phyloP scores from a whole-genome alignment of 139 green algal species.

The Micractinium sp. region DNA sequence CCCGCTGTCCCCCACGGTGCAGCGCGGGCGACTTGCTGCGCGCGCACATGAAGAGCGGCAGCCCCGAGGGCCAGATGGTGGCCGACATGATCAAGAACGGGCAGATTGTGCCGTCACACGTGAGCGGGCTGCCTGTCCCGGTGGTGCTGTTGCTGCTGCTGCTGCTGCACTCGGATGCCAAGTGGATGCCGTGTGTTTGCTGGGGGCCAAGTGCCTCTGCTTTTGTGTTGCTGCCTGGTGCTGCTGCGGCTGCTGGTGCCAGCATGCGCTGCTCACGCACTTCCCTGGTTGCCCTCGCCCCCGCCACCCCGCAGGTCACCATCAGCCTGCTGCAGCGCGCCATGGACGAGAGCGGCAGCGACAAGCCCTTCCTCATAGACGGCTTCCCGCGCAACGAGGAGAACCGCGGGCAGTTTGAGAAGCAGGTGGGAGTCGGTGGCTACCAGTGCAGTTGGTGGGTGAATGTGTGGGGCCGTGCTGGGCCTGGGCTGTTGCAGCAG shows the following conservation, averaged over 20 bases:
- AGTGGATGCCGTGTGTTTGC: too few relatives aligned
- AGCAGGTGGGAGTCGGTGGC: slow-evolving; percentile 37
- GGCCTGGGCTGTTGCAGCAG: background rate
- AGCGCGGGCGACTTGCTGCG: slow-evolving; percentile 92
- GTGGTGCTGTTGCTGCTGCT: background rate
- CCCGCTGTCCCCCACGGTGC: background rate
- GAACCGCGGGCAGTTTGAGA: slow-evolving; percentile 89
- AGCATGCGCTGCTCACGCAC: too few relatives aligned
- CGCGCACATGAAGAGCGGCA: slow-evolving; percentile 90
- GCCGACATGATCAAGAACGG: slow-evolving; percentile 95
- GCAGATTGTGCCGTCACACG: slow-evolving; percentile 87
- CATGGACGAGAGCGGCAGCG: slow-evolving; percentile 77
- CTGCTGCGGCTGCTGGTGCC: too few relatives aligned
- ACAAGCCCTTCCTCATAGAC: slow-evolving; percentile 88
- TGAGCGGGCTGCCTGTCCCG: background rate
- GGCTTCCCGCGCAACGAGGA: slow-evolving; percentile 95
- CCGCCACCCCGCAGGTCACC: slow-evolving; percentile 71
- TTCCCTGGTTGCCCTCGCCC: too few relatives aligned
- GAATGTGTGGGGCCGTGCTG: too few relatives aligned
- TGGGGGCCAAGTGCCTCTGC: too few relatives aligned
- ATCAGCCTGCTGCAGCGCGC: slow-evolving; percentile 87
- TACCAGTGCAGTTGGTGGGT: background rate
- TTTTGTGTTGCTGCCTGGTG: too few relatives aligned
- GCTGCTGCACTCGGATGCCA: background rate
- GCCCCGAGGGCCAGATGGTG: slow-evolving; percentile 87